These are phyloP conservation scores for Sphaerosporella brunnea DNA, from an alignment of 495 filamentous ascomycete genomes.

Conservation along the genomic window DNA sequence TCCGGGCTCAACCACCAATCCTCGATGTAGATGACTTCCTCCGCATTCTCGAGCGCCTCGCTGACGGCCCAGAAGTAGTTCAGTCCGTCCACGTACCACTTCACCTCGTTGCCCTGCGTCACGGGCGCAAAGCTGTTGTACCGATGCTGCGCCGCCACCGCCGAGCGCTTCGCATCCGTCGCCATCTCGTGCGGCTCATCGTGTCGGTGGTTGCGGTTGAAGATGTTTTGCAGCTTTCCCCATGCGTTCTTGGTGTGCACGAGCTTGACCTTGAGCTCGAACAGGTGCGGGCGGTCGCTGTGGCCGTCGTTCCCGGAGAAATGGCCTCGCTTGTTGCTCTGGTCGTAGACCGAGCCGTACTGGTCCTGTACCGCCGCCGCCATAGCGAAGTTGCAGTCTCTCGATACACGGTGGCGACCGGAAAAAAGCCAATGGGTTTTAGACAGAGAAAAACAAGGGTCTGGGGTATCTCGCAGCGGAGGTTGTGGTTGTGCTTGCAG, in stretches of 20 bases:
- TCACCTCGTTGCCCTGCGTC: slow-evolving; percentile 66
- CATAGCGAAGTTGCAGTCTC: no score
- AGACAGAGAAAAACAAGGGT: no score
- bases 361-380: no score
- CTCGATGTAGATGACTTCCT: slow-evolving; percentile 84
- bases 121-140: slow-evolving; percentile 77
- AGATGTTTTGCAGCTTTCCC: slow-evolving; percentile 51
- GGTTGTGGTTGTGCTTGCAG: no score
- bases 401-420: no score
- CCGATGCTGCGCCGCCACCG: slow-evolving; percentile 57
- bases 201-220: slow-evolving; percentile 86
- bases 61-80: slow-evolving; percentile 93
- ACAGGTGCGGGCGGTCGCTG: slow-evolving; percentile 26
- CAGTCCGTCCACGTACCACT: slow-evolving; percentile 90
- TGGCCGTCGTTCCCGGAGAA: slow-evolving; percentile 3
- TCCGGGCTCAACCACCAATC: slow-evolving; percentile 98
- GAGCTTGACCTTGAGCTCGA: slow-evolving; percentile 33
- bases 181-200: slow-evolving; percentile 79
- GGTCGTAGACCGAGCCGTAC: no score
- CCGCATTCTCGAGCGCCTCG: slow-evolving; percentile 64
- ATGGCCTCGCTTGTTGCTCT: background rate
- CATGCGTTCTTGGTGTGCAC: slow-evolving; percentile 43
- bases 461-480: no score
- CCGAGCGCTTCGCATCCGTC: slow-evolving; percentile 61
- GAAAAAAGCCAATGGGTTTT: no score